Conservation (phyloP, 495 filamentous ascomycete species). For the Tuber aestivum region DNA sequence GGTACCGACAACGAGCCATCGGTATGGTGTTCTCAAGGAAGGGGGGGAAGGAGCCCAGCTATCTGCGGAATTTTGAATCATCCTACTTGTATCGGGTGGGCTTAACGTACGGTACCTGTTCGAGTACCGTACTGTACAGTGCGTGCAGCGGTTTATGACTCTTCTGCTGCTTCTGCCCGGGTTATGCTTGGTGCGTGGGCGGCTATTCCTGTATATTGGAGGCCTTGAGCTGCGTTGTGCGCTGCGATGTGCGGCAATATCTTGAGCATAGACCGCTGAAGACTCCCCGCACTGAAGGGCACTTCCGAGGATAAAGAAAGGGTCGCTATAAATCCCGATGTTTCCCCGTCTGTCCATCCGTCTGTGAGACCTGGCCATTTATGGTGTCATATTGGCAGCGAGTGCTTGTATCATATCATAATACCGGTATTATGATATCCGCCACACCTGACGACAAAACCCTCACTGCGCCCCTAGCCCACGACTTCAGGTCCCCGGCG, state of each 20-base stretch:
- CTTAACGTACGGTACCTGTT: not conserved
- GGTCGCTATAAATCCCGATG: not conserved
- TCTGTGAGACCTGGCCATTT: not conserved
- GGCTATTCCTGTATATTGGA: not conserved
- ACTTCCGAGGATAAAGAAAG: not conserved
- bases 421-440: too few relatives aligned
- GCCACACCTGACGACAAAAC: not conserved
- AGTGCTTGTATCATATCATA: not conserved
- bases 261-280: not conserved
- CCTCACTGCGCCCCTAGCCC: not conserved
- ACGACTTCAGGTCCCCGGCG: not conserved
- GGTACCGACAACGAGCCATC: not conserved
- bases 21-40: not conserved
- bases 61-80: not conserved
- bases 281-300: not conserved
- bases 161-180: not conserved
- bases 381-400: not conserved
- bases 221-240: not conserved
- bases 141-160: not conserved
- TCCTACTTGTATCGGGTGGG: not conserved
- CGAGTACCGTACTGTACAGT: not conserved
- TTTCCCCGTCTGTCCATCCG: not conserved
- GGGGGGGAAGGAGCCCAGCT: not conserved
- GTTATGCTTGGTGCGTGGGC: not conserved
- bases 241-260: not conserved